Conservation (phyloP, 2,329 filamentous ascomycete species). For the Pestalotiopsis sp. region DNA sequence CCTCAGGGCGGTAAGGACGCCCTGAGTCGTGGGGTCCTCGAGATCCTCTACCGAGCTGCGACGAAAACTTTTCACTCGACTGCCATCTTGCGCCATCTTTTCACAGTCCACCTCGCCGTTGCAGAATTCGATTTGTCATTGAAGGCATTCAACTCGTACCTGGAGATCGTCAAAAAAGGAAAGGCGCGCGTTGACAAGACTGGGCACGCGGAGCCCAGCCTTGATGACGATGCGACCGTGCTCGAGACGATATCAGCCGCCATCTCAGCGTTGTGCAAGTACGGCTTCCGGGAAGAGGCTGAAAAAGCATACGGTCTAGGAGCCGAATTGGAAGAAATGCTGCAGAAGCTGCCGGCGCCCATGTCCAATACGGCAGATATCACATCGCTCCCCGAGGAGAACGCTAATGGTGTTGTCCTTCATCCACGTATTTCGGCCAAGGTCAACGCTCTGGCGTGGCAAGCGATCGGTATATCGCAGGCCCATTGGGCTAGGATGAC, state of each 20-base stretch:
- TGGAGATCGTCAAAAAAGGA: slow-evolving; percentile 83
- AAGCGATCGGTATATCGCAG: slow-evolving; percentile 82
- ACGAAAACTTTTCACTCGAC: slow-evolving; percentile 97
- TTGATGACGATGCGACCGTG: slow-evolving; percentile 79
- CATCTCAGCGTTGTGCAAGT: slow-evolving; percentile 79
- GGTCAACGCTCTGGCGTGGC: slow-evolving; percentile 73
- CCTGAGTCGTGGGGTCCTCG: slow-evolving; percentile 76
- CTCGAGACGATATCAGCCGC: slow-evolving; percentile 80
- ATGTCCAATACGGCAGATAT: slow-evolving; percentile 28
- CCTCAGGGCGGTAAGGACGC: slow-evolving; percentile 79
- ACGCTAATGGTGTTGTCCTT: slow-evolving; percentile 31
- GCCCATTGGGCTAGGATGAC: slow-evolving; percentile 87
- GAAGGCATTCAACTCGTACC: slow-evolving; percentile 88
- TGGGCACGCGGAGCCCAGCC: slow-evolving; percentile 67
- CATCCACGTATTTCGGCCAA: slow-evolving; percentile 56
- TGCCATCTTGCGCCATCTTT: slow-evolving; percentile 81
- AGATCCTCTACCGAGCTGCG: slow-evolving; percentile 86
- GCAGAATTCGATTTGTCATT: slow-evolving; percentile 92
- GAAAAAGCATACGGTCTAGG: slow-evolving; percentile 78
- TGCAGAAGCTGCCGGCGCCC: slow-evolving; percentile 59
- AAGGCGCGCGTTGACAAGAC: slow-evolving; percentile 84
- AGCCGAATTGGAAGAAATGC: slow-evolving; percentile 72
- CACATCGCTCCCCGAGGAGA: slow-evolving; percentile 34
- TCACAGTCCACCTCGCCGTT: slow-evolving; percentile 82
- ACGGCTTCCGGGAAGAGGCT: slow-evolving; percentile 73